A percentile compares a stretch with the other conserved stretches of the same genome.
These are phyloP conservation scores for Phaffia rhodozyma DNA, from an alignment of 1,284 basidiomycete species.

Conservation along the genomic window DNA sequence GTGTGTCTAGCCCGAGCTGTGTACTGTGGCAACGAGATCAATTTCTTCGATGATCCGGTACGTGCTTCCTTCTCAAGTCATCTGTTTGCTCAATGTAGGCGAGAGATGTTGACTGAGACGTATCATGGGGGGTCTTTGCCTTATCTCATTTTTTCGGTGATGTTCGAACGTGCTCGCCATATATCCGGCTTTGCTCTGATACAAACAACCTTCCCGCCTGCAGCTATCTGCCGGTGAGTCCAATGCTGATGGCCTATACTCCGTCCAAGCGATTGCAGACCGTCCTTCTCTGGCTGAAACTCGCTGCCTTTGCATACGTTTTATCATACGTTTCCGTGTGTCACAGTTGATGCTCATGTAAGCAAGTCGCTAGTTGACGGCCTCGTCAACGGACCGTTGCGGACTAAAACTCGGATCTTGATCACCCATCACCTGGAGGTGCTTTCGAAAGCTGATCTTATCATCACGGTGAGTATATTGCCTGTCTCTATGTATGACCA, in stretches of 20 bases:
- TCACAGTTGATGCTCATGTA: constrained; percentile 44
- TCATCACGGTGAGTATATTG: constrained; percentile 11
- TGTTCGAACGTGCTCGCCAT: too few relatives aligned
- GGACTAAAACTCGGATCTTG: constrained; percentile 51
- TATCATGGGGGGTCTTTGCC: too few relatives aligned
- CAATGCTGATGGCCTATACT: too few relatives aligned
- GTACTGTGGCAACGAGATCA: constrained; percentile 44
- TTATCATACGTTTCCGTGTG: too few relatives aligned
- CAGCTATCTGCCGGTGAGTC: constrained; percentile 6
- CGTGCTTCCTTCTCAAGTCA: background rate
- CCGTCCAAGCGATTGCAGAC: too few relatives aligned
- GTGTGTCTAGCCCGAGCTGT: constrained; percentile 64
- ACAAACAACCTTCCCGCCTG: background rate
- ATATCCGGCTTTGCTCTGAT: too few relatives aligned
- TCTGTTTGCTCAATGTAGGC: too few relatives aligned
- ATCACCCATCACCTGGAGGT: constrained; percentile 59
- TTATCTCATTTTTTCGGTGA: too few relatives aligned
- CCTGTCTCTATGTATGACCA: background rate
- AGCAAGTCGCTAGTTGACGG: constrained; percentile 37
- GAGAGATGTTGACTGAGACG: too few relatives aligned
- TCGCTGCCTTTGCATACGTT: too few relatives aligned
- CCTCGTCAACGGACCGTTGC: constrained; percentile 48
- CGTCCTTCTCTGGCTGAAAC: too few relatives aligned
- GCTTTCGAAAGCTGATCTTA: constrained; percentile 39
- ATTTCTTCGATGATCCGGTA: constrained; percentile 50